These are phyloP conservation scores for Torrubiellomyces zombiae DNA, from an alignment of 2,329 filamentous ascomycete genomes.

Conservation along the genomic window DNA sequence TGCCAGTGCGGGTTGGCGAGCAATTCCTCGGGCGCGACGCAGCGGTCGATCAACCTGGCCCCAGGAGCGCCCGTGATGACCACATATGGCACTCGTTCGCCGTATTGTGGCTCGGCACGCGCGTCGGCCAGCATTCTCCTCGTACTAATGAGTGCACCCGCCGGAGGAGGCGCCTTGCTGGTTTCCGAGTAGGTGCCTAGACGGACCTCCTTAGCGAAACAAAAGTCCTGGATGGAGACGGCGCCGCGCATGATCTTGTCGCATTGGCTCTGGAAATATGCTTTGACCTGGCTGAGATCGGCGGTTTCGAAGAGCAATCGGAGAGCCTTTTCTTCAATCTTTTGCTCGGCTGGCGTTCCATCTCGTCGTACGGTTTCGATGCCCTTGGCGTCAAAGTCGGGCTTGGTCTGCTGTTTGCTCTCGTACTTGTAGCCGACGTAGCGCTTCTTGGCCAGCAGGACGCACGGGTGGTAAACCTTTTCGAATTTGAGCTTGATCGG, in stretches of 20 bases:
- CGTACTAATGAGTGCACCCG: slow-evolving; percentile 77
- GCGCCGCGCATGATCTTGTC: slow-evolving; percentile 79
- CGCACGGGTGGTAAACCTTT: slow-evolving; percentile 92
- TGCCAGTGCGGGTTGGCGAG: slow-evolving; percentile 60
- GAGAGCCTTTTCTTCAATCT: slow-evolving; percentile 84
- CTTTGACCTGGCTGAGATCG: slow-evolving; percentile 76
- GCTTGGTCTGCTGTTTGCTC: slow-evolving; percentile 51
- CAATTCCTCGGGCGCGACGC: slow-evolving; percentile 72
- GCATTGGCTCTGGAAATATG: slow-evolving; percentile 81
- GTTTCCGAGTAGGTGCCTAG: slow-evolving; percentile 69
- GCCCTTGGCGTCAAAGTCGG: slow-evolving; percentile 93
- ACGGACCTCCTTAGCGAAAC: slow-evolving; percentile 83
- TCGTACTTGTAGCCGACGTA: slow-evolving; percentile 99
- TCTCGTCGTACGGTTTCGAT: slow-evolving; percentile 95
- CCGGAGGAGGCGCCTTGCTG: slow-evolving; percentile 63
- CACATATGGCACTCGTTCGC: slow-evolving; percentile 88
- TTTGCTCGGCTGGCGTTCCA: slow-evolving; percentile 88
- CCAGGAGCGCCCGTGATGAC: slow-evolving; percentile 80
- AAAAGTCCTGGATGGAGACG: slow-evolving; percentile 88
- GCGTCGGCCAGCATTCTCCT: slow-evolving; percentile 76
- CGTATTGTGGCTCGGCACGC: slow-evolving; percentile 79
- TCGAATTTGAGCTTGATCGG: slow-evolving; percentile 96
- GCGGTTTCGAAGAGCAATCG: slow-evolving; percentile 79
- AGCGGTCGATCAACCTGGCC: slow-evolving; percentile 72
- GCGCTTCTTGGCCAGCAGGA: slow-evolving; percentile 88